Evolutionary conservation across 768 basidiomycete genomes (phyloP), one percentile per base, ranked within the genome.

Genomic region (Pleurotus platypus): DNA sequence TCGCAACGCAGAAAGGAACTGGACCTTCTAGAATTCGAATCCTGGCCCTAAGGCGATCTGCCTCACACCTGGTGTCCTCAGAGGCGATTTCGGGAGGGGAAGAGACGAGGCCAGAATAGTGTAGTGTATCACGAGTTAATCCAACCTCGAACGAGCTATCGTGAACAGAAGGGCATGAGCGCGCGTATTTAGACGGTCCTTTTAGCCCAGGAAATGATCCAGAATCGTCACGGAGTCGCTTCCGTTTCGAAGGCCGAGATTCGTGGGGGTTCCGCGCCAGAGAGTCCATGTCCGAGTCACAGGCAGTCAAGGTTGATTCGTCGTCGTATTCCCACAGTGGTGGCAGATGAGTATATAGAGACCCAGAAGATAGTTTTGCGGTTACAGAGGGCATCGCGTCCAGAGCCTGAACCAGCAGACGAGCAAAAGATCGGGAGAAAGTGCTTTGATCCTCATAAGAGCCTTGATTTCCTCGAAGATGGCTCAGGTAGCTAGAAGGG

Each of bases 131-230:
- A 45, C 66, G 68, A 45, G 67, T 70, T 46, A 77, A 63, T 50
- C 66, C 74, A 51, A 80, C 62, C 40, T 79, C 76, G 58, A 78
- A 80, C 39, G 78, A 79, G 54, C 70, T 75, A 26, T 78, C 73
- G 59, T 78, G 74, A 35, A 72, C 65, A 20, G 72, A 75, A 13
- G 68, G 66, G 48, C 67, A 48, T n/a, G 83, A 84, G 57, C 71
- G 73, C 27, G 72, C 73, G 57, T 77, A 73, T 60, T 76, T 77
- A 13, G 75, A 60, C 13, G 78, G 70, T 3, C 76, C 78, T 7
- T 62, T 62, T 16, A 82, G 66, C 59, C 79, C 78, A 56, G 72
- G 77, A 64, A 77, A 80, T 22, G 67, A 60, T 26, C 40, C 51
- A 35, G 40, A 30, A 40, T 13, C 13, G 2, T 40, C 38, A 8